Percentiles rank a stretch among this genome's conserved stretches.
phyloP scores from a whole-genome alignment of 192 early-diverging fungal species.

The Gonapodya prolifera region DNA sequence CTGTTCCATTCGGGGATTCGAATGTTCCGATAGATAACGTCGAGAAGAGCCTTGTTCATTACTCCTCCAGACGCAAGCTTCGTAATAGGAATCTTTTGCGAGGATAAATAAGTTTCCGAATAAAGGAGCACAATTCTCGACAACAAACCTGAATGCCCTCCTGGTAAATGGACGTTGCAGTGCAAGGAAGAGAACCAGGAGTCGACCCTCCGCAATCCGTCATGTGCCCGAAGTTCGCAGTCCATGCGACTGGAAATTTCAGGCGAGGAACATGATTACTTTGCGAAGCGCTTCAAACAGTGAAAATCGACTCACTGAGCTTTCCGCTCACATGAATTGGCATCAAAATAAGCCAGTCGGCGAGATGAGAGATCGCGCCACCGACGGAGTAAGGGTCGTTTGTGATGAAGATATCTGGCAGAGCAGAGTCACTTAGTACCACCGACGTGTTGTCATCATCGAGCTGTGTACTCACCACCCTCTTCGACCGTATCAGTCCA shows the following conservation, averaged over 20 bases:
- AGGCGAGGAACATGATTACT: too few species aligned
- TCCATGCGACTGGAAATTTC: not conserved
- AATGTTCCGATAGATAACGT: not conserved
- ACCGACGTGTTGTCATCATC: too few species aligned
- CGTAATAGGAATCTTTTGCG: not conserved
- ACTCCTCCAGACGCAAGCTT: not conserved
- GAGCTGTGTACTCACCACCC: not conserved
- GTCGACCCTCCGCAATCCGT: not conserved
- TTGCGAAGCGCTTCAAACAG: too few species aligned
- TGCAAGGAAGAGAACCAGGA: not conserved
- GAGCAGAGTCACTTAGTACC: too few species aligned
- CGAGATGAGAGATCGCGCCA: not conserved
- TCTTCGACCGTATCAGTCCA: not conserved
- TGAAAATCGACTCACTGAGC: not conserved
- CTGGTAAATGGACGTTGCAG: not conserved
- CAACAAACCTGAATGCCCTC: not conserved
- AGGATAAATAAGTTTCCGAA: too few species aligned
- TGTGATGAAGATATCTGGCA: not conserved
- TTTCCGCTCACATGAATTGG: not conserved
- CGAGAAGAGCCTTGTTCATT: not conserved
- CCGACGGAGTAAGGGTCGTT: not conserved
- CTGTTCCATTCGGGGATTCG: not conserved
- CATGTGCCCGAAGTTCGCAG: not conserved
- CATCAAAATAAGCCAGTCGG: not conserved
- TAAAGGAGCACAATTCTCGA: too few species aligned